Conservation (phyloP, 805 yeast genomes). For the Jamesozyma piceae region DNA sequence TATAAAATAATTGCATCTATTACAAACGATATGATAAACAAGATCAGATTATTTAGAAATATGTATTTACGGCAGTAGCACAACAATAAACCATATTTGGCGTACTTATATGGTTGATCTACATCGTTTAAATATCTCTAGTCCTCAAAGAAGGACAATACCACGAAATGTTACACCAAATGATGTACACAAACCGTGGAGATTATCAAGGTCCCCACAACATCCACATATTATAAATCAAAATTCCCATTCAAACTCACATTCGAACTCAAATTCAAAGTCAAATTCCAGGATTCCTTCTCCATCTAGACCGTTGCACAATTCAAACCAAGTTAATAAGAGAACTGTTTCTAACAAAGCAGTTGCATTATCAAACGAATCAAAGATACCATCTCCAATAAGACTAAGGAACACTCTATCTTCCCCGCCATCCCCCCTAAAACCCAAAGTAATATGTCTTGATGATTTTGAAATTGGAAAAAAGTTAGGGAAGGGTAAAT, state of each 20-base stretch:
- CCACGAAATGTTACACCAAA: not conserved
- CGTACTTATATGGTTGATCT: not conserved
- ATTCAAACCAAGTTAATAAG: not conserved
- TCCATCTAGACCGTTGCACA: not conserved
- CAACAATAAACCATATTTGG: no score
- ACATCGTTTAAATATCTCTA: not conserved
- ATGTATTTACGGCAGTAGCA: no score
- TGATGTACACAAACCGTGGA: conserved; percentile 9
- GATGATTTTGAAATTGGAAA: conserved; percentile 78
- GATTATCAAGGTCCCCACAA: conserved; percentile 5
- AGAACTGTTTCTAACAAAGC: not conserved
- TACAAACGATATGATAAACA: no score
- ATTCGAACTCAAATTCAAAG: not conserved
- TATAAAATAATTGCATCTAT: no score
- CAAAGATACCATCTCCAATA: conserved; percentile 8
- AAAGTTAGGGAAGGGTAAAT: conserved; percentile 84
- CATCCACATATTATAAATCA: not conserved
- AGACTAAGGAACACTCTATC: not conserved
- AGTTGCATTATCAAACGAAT: not conserved
- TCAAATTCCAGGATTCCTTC: conserved; percentile 1
- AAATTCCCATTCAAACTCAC: no score
- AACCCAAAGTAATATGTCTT: conserved; percentile 11
- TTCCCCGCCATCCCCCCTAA: conserved; percentile 1
- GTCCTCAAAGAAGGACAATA: not conserved
- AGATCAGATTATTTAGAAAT: no score